A percentile compares a stretch with the other conserved stretches of the same genome.
Evolutionary conservation across 805 yeast genomes (phyloP).

Genomic region (Sungouiella blattae): DNA sequence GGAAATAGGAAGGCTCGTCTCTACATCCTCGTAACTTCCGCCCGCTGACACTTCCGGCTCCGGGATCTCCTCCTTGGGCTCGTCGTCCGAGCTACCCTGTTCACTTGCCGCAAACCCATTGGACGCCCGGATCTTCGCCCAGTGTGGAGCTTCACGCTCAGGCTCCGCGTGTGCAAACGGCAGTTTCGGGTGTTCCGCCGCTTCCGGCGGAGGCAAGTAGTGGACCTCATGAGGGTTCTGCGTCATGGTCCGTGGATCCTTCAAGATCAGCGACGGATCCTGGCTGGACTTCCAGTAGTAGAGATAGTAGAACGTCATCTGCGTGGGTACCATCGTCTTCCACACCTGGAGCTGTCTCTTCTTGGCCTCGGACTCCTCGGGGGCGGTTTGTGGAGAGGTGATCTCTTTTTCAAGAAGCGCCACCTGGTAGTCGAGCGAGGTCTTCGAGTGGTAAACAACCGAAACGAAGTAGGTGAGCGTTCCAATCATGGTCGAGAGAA

Average conservation of each 20-base stretch:
- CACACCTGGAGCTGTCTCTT: conserved; percentile 26
- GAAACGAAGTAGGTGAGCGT: conserved; percentile 24
- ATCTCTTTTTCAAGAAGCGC: conserved; percentile 31
- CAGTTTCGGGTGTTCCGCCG: too few species aligned
- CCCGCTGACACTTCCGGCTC: not conserved
- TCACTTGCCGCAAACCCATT: conserved; percentile 20
- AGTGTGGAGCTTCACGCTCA: conserved; percentile 21
- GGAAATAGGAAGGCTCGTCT: not conserved
- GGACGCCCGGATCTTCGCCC: conserved; percentile 35
- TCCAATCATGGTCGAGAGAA: conserved; percentile 33
- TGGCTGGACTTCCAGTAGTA: conserved; percentile 51
- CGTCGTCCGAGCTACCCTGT: too few species aligned
- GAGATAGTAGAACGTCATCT: conserved; percentile 38
- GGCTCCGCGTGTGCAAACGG: conserved; percentile 5
- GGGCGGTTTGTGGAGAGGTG: conserved; percentile 19
- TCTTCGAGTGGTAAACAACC: conserved; percentile 8
- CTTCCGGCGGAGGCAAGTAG: conserved; percentile 17
- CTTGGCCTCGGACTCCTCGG: conserved; percentile 9
- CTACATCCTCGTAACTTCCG: not conserved
- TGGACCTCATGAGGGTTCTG: conserved; percentile 28
- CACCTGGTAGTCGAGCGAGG: conserved; percentile 20
- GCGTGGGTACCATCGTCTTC: conserved; percentile 31
- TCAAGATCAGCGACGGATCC: conserved; percentile 49
- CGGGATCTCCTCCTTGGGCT: not conserved
- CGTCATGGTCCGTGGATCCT: conserved; percentile 49